Percentiles rank a stretch among this genome's conserved stretches.
phyloP scores from a whole-genome alignment of 768 basidiomycete genomes.

The Paxillus involutus region DNA sequence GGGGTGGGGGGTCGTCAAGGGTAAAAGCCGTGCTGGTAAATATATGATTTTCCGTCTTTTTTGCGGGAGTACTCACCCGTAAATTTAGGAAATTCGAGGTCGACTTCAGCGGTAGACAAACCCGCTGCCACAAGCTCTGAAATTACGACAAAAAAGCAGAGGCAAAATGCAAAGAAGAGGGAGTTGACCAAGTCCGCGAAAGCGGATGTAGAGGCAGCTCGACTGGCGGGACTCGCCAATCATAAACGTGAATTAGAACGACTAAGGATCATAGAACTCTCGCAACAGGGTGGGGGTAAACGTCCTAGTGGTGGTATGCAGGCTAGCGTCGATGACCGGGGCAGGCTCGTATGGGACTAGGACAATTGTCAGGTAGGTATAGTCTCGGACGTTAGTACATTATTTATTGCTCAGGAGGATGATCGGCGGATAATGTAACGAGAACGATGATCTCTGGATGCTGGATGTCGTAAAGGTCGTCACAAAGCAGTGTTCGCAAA shows the following conservation, averaged over 20 bases:
- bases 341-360: constrained; percentile 61
- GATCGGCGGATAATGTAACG: constrained; percentile 15
- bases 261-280: constrained; percentile 47
- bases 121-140: constrained; percentile 38
- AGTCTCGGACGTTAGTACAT: constrained; percentile 12
- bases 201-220: constrained; percentile 51
- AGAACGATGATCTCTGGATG: constrained; percentile 12
- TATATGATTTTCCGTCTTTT: constrained; percentile 8
- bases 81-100: constrained; percentile 14
- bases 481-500: constrained; percentile 11
- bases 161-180: constrained; percentile 61
- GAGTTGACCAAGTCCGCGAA: constrained; percentile 60
- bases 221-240: constrained; percentile 49
- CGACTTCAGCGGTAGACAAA: constrained; percentile 10
- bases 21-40: constrained; percentile 45
- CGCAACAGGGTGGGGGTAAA: constrained; percentile 26
- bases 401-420: constrained; percentile 21
- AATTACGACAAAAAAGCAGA: constrained; percentile 63
- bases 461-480: constrained; percentile 22
- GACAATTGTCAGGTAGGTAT: neutral
- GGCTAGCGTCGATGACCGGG: constrained; percentile 55
- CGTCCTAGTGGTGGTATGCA: constrained; percentile 56
- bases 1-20: constrained; percentile 74
- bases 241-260: constrained; percentile 64
- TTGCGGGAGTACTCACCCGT: constrained; percentile 1